Percentiles rank a stretch among this genome's conserved stretches.
Evolutionary conservation across 2,329 filamentous ascomycete genomes (phyloP).

Genomic region (Cytospora mali): DNA sequence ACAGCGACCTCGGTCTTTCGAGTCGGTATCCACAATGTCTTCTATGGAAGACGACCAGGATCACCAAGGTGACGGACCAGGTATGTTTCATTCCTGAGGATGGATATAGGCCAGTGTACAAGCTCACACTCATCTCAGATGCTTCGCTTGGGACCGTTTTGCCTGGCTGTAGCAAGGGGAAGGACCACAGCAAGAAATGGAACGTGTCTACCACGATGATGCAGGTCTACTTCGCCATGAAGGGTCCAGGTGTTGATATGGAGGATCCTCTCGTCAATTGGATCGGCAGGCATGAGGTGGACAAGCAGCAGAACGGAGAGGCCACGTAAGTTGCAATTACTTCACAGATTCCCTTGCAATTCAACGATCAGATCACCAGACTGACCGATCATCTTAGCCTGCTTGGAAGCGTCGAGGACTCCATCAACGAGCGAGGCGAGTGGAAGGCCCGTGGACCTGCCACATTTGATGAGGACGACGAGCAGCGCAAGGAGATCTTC

Average conservation of each 20-base stretch:
- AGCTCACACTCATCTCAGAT: conserved; percentile 9
- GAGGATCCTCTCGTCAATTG: conserved; percentile 36
- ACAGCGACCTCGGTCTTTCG: background rate
- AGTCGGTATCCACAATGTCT: background rate
- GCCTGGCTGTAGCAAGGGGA: conserved; percentile 3
- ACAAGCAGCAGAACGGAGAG: background rate
- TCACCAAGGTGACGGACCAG: background rate
- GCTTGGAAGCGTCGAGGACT: conserved; percentile 11
- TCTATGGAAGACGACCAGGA: background rate
- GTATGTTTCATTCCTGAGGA: background rate
- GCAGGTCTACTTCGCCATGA: conserved; percentile 40
- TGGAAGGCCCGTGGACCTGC: conserved; percentile 24
- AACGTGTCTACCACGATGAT: conserved; percentile 30
- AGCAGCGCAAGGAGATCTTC: conserved; percentile 9
- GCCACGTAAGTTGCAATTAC: conserved; percentile 6
- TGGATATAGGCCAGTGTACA: background rate
- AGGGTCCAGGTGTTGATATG: conserved; percentile 33
- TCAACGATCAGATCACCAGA: no score
- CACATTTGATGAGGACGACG: conserved; percentile 15
- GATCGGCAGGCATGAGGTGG: conserved; percentile 29
- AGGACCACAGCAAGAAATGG: conserved; percentile 10
- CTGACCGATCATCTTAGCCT: conserved; percentile 12
- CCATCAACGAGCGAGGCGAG: conserved; percentile 12
- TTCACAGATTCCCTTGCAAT: no score
- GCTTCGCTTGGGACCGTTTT: background rate